Conservation (phyloP, 345 rosid species). For the Gossypium turneri region DNA sequence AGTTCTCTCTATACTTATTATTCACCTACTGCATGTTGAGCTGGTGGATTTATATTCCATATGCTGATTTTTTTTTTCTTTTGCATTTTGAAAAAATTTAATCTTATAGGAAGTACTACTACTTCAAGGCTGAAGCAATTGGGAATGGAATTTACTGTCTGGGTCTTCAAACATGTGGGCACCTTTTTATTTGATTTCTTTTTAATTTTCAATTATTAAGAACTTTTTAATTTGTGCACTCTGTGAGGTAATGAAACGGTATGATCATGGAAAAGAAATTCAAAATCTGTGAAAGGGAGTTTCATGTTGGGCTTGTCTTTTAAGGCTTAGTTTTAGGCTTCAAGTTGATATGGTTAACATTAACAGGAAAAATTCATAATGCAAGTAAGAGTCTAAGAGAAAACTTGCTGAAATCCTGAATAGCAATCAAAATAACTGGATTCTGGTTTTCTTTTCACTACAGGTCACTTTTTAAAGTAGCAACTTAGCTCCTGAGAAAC, state of each 20-base stretch:
- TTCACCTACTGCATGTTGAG: neutral
- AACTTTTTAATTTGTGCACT: neutral
- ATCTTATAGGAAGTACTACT: conserved; percentile 63
- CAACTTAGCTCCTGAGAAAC: neutral
- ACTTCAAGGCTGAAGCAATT: conserved; percentile 87
- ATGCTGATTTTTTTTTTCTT: conserved; percentile 12
- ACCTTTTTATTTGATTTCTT: conserved; percentile 18
- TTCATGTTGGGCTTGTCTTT: neutral
- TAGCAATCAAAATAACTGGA: neutral
- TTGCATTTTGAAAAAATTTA: conserved; percentile 19
- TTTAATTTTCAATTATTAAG: conserved; percentile 15
- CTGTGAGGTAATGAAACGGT: neutral
- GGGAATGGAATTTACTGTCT: conserved; percentile 98
- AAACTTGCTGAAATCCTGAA: neutral
- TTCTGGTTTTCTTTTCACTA: neutral
- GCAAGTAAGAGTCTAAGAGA: neutral
- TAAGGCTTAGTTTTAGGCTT: neutral
- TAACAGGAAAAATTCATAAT: neutral
- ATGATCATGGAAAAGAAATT: neutral
- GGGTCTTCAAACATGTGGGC: conserved; percentile 98
- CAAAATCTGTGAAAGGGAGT: neutral
- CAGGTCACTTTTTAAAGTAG: neutral
- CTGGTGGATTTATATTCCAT: conserved; percentile 3
- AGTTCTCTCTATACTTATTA: neutral
- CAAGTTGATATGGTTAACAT: neutral